These are phyloP conservation scores for Botrytis byssoidea DNA, from an alignment of 2,329 filamentous ascomycete genomes.

Conservation along the genomic window DNA sequence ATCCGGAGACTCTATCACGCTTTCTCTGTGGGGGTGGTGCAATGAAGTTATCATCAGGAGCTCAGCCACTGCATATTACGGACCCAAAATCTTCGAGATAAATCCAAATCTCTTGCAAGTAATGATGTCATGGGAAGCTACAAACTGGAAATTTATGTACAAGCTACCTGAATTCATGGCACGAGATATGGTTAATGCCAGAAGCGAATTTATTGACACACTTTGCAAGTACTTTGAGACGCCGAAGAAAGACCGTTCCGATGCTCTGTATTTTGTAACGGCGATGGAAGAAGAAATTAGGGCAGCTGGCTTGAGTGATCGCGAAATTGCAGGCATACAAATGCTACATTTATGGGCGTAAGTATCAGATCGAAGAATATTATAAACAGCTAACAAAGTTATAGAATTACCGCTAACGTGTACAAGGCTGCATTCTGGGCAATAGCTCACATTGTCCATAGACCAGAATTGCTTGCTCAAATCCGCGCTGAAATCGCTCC, in stretches of 20 bases:
- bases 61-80: neutral
- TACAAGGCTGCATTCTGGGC: conserved; percentile 10
- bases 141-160: conserved; percentile 9
- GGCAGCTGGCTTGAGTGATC: neutral
- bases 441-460: conserved; percentile 4
- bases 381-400: neutral
- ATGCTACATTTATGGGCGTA: conserved; percentile 11
- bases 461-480: neutral
- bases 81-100: neutral
- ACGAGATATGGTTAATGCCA: neutral
- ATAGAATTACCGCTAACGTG: conserved; percentile 7
- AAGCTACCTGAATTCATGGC: neutral
- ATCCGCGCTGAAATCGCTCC: neutral
- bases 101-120: neutral
- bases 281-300: neutral
- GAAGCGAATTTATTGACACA: neutral
- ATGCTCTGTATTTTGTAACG: neutral
- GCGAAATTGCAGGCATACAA: neutral
- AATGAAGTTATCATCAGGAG: neutral
- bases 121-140: neutral
- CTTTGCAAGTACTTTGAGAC: conserved; percentile 11
- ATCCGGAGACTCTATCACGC: neutral
- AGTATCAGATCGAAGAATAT: neutral
- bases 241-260: neutral
- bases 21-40: neutral